Conservation (phyloP, 345 rosid species). For the Boechera retrofracta region DNA sequence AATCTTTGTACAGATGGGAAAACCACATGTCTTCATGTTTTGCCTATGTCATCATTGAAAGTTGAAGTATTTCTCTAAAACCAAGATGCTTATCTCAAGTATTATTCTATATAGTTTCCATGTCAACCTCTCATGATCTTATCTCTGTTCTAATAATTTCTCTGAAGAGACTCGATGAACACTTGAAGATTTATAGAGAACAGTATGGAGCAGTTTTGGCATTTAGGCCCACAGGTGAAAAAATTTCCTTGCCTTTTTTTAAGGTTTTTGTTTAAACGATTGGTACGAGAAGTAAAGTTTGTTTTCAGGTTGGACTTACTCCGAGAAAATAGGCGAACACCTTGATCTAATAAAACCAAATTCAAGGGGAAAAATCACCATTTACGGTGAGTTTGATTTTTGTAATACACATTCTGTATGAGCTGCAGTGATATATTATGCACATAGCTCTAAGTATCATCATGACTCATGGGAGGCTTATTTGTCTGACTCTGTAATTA, state of each 20-base stretch:
- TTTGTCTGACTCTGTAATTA: background rate
- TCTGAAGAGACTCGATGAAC: conserved; percentile 56
- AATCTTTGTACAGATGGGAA: conserved; percentile 67
- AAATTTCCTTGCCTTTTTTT: background rate
- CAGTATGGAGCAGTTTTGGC: conserved; percentile 65
- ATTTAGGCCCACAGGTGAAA: conserved; percentile 77
- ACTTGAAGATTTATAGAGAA: conserved; percentile 55
- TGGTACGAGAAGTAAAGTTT: background rate
- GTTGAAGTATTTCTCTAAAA: conserved; percentile 54
- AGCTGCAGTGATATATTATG: conserved; percentile 6
- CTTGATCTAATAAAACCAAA: conserved; percentile 69
- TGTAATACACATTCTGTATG: conserved; percentile 8
- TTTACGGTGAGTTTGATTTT: conserved; percentile 64
- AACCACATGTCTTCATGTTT: conserved; percentile 71
- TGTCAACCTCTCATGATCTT: conserved; percentile 2
- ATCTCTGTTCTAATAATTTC: conserved; percentile 10
- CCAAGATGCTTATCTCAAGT: conserved; percentile 16
- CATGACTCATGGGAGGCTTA: background rate
- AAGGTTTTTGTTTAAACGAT: background rate
- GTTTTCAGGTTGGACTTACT: conserved; percentile 77
- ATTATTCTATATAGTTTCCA: background rate
- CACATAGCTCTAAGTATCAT: background rate
- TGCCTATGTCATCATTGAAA: conserved; percentile 69
- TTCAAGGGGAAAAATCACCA: conserved; percentile 62
- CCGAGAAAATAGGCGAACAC: conserved; percentile 60